These are phyloP conservation scores for Apiospora hydei DNA, from an alignment of 2,329 filamentous ascomycete species.

Conservation along the genomic window DNA sequence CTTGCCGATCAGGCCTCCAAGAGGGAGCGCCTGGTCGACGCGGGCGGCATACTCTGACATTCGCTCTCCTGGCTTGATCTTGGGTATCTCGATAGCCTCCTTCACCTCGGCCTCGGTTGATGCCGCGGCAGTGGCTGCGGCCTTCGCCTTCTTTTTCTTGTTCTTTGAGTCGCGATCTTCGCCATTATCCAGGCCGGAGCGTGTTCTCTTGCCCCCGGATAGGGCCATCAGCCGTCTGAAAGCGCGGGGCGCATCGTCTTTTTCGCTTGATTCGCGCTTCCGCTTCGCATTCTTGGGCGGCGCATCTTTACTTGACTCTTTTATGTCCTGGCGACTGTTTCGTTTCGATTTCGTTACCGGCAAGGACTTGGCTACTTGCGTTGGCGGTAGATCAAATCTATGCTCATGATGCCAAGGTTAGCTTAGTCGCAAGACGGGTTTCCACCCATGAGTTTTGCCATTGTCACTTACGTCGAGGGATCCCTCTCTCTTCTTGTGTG, in stretches of 20 bases:
- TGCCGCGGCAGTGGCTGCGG: constrained; percentile 31
- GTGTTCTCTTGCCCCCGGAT: constrained; percentile 65
- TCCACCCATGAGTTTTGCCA: background rate
- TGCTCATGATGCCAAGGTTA: constrained; percentile 18
- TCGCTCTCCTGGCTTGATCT: constrained; percentile 83
- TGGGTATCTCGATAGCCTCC: constrained; percentile 55
- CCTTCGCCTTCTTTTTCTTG: constrained; percentile 43
- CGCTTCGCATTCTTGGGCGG: constrained; percentile 50
- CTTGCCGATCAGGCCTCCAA: constrained; percentile 73
- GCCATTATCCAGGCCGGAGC: constrained; percentile 77
- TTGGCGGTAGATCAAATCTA: constrained; percentile 59
- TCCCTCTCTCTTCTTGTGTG: constrained; percentile 73
- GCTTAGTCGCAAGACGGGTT: background rate
- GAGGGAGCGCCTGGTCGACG: constrained; percentile 83
- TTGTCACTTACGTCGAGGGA: constrained; percentile 55
- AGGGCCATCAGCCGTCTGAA: constrained; percentile 87
- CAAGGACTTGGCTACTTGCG: constrained; percentile 58
- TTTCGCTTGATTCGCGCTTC: constrained; percentile 53
- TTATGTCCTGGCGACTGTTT: constrained; percentile 43
- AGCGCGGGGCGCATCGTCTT: constrained; percentile 86
- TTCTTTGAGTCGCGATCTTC: constrained; percentile 39
- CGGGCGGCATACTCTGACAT: constrained; percentile 82
- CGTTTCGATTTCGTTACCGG: constrained; percentile 46
- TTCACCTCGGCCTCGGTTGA: constrained; percentile 31
- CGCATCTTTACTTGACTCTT: constrained; percentile 38